Base-by-base conservation (phyloP, 2,329 filamentous ascomycete species). In the Epichloe sylvatica region DNA sequence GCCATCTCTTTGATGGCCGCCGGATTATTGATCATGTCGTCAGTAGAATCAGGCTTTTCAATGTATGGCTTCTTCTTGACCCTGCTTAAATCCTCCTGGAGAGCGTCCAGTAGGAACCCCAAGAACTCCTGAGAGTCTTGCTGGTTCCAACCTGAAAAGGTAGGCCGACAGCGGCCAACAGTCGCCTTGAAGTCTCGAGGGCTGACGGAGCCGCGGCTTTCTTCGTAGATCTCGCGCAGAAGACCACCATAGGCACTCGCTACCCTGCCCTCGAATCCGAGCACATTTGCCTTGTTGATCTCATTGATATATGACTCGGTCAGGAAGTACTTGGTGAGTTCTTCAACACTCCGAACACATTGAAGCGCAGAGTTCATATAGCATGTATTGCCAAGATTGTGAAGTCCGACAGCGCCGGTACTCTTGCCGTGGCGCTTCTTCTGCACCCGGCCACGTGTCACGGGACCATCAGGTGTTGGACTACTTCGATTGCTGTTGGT, bases 291-390 rank as follows among this genome's bases (percentile, higher is more conserved):
- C 43, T 78, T 74, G 64, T 98, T 98, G 56, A 97, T 76, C 60
- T 98, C 91, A 47, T 75, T 70, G 58, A 84, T 80, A 67, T 86
- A 89, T 53, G 83, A 77, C 52, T 81, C 76, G 46, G 78, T 74
- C 46, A 96, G 67, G 66, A 98, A 97, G 66, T 95, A 98, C 60
- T 89, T 83, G 5, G 88, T 91, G 55, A 98, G 70, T 66, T 98
- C 92, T 62, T 95, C 87, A 0, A 96, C 89, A 58, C 87, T 94
- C 46, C 91, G 82, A 47, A 98, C 80, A 64, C 92, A 98, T 64
- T 98, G 92, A 49, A 97, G 73, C 9, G 92, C 92, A 21, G 91
- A 95, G 66, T 97, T 97, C 90, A 97, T 96, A 69, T 98, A 98
- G 68, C 92, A 98, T 0, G 92, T 97, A 61, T 98, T 98, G 45